These are phyloP conservation scores for Phytophthora melonis DNA, from an alignment of 352 stramenopile genomes.

Conservation along the genomic window DNA sequence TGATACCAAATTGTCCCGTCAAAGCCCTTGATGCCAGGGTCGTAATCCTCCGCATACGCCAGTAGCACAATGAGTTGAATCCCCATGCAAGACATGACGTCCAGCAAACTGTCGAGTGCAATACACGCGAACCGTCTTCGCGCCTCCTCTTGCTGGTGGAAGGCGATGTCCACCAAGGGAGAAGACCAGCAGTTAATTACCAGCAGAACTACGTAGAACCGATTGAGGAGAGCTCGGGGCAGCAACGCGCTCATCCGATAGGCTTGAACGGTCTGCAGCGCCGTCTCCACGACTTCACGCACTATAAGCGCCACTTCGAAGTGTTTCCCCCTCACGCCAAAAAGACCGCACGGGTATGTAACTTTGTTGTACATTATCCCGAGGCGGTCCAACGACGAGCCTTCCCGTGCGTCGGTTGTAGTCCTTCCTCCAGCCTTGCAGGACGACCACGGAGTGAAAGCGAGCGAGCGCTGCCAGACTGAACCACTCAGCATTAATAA, in stretches of 20 bases:
- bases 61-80: conserved; percentile 6
- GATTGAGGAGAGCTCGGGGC: neutral
- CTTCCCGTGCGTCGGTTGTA: neutral
- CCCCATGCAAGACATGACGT: conserved; percentile 21
- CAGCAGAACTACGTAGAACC: neutral
- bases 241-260: neutral
- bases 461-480: neutral
- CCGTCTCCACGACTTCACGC: neutral
- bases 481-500: conserved; percentile 10
- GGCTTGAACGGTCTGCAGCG: neutral
- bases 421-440: neutral
- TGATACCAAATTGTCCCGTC: conserved; percentile 11
- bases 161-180: neutral
- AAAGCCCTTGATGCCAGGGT: conserved; percentile 1
- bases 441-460: conserved; percentile 14
- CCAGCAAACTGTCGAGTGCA: conserved; percentile 14
- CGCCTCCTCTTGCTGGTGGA: neutral
- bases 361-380: neutral
- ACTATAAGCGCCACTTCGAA: neutral
- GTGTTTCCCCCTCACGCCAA: neutral
- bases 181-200: conserved; percentile 4
- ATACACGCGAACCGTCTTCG: conserved; percentile 2
- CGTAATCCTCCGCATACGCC: conserved; percentile 10
- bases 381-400: neutral
- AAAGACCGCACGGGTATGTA: neutral